Base-by-base conservation (phyloP, 2,329 filamentous ascomycete genomes). In the Hypoxylon sp. region DNA sequence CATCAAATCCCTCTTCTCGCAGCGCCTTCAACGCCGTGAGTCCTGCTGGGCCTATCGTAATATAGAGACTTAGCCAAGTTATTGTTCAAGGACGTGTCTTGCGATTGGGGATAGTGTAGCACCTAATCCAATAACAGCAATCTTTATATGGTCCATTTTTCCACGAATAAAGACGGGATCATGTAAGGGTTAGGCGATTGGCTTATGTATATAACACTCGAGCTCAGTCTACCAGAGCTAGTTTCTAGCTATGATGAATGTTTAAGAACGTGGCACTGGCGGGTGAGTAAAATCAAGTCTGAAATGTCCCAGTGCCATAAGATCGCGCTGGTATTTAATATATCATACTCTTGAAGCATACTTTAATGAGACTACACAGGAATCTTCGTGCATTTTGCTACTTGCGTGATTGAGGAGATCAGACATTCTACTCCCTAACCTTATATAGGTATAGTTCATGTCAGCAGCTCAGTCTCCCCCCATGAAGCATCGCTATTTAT, bases 1-100 rank as follows among this genome's bases (percentile, higher is more conserved):
- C 82, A 9, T 83, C 72, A 56, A 83, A 85, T 8, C 82, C 81
- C 72, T 83, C 81, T 62, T 85, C 82, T 1, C 79, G 70, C 17
- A 84, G 68, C 39, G 81, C 81, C 73, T 85, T 85, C 55, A 83
- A 73, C 11, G 82, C 76, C 14, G 80, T 75, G 11, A 83, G 76
- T 46, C 82, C 82, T 3, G 80, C 72, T 0, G 75, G 76, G 13
- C 80, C 80, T 80, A 51, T 9, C 11, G 47, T 53, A 3, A 58
- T 26, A 11, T 17, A 39, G 5, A 39, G 39, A 33, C 64, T 58
- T 58, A 68, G 52, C n/a, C 35, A 9, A 31, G 2, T n/a, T 26
- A 24, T 48, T 8, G 19, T 42, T n/a, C 6, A 2, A 5, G 50
- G 9, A 33, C n/a, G 50, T 10, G 19, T 22, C 35, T 33, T 9